phyloP scores from a whole-genome alignment of 352 stramenopile genomes.

The Globisporangium echinulatum region DNA sequence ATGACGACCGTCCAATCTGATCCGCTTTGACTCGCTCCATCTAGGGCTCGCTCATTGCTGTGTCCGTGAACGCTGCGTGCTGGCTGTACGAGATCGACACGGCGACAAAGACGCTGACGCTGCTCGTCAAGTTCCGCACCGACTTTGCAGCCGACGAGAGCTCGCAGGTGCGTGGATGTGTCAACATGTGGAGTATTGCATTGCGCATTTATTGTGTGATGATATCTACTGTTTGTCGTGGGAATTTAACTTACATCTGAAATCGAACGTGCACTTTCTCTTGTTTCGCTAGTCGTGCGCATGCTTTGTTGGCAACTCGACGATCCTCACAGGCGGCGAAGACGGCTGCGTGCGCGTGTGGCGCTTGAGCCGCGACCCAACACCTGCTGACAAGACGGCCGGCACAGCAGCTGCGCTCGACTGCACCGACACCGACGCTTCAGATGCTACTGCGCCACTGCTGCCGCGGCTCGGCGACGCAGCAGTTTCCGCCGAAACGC shows the following conservation, averaged over 20 bases:
- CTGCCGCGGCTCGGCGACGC: constrained; percentile 52
- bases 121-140: constrained; percentile 77
- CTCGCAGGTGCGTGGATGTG: constrained; percentile 29
- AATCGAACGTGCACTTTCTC: too few relatives aligned
- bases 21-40: too few relatives aligned
- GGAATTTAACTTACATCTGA: too few relatives aligned
- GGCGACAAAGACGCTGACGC: constrained; percentile 46
- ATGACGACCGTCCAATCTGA: too few relatives aligned
- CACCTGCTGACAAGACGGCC: constrained; percentile 28
- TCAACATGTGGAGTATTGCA: too few relatives aligned
- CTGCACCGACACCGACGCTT: constrained; percentile 10
- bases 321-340: constrained; percentile 75
- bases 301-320: constrained; percentile 75
- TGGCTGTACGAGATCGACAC: constrained; percentile 72
- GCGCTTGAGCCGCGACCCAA: constrained; percentile 46
- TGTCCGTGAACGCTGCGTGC: constrained; percentile 66
- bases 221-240: too few relatives aligned
- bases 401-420: constrained; percentile 37
- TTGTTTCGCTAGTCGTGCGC: constrained; percentile 34
- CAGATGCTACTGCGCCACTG: constrained; percentile 16
- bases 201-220: not conserved
- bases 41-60: constrained; percentile 57
- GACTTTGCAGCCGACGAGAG: constrained; percentile 72
- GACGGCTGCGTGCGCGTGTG: constrained; percentile 78
- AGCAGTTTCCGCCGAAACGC: constrained; percentile 28